Percentiles rank a stretch among this genome's conserved stretches.
Conservation (phyloP, 139 green algal genomes). For the Haematococcus lacustris region DNA sequence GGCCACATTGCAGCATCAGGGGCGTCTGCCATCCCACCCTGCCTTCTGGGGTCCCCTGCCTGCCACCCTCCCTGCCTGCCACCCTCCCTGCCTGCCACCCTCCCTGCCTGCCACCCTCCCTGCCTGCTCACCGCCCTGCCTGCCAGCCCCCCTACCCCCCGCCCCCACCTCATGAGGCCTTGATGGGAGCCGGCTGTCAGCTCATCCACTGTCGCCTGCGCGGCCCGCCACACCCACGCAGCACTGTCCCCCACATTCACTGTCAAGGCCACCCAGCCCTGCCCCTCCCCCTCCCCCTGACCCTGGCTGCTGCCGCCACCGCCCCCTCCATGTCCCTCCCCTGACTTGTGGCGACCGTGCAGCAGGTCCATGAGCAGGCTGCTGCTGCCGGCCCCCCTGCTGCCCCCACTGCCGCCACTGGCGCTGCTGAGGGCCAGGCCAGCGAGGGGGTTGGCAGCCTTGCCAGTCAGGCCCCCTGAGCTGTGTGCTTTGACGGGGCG, state of each 20-base stretch:
- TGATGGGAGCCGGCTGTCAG: background rate
- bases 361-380: background rate
- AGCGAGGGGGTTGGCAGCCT: background rate
- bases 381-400: background rate
- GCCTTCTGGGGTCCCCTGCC: too few species aligned
- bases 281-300: background rate
- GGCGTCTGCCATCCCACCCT: too few species aligned
- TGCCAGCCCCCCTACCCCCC: background rate
- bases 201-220: background rate
- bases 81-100: too few species aligned
- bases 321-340: background rate
- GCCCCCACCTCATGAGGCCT: background rate
- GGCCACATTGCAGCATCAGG: too few species aligned
- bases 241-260: conserved; percentile 32
- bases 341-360: background rate
- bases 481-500: background rate
- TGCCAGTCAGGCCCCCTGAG: background rate
- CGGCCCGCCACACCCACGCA: conserved; percentile 27
- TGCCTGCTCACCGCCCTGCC: too few species aligned
- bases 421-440: background rate
- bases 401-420: background rate
- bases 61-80: too few species aligned
- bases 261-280: conserved; percentile 17
- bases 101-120: too few species aligned
- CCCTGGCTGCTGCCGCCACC: background rate